A percentile compares a stretch with the other conserved stretches of the same genome.
phyloP scores from a whole-genome alignment of 1,139 yeast species.

The Pichia sp. region DNA sequence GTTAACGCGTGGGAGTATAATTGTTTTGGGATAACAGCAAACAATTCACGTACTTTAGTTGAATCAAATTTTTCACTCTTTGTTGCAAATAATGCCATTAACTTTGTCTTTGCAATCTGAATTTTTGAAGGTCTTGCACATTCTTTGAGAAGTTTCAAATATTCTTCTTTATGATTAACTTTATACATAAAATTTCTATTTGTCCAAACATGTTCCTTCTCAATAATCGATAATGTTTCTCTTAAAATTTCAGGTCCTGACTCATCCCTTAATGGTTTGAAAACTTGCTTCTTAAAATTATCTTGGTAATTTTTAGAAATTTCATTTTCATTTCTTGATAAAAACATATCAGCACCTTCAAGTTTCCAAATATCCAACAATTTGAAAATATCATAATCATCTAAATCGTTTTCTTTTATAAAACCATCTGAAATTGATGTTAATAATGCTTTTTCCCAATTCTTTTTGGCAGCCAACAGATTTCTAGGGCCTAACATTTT shows the following conservation, averaged over 20 bases:
- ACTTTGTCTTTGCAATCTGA: conserved; percentile 35
- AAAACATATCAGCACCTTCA: conserved; percentile 34
- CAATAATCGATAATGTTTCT: conserved; percentile 45
- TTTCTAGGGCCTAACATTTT: conserved; percentile 52
- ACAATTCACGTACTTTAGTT: conserved; percentile 36
- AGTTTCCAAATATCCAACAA: conserved; percentile 55
- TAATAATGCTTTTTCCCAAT: conserved; percentile 54
- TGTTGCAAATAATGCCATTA: conserved; percentile 60
- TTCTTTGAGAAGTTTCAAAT: conserved; percentile 12
- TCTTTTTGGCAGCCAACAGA: conserved; percentile 45
- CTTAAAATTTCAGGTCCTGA: conserved; percentile 35
- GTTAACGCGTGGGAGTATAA: conserved; percentile 45
- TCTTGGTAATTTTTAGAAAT: conserved; percentile 30
- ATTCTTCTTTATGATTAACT: conserved; percentile 13
- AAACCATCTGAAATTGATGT: conserved; percentile 45
- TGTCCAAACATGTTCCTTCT: conserved; percentile 43
- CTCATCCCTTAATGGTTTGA: conserved; percentile 23
- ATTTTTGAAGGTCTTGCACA: conserved; percentile 22
- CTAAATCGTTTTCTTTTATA: conserved; percentile 40
- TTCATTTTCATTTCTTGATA: conserved; percentile 17
- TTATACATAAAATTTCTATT: conserved; percentile 36
- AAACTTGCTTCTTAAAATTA: conserved; percentile 26
- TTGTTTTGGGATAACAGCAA: conserved; percentile 39
- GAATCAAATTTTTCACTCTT: conserved; percentile 43
- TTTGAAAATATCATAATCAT: conserved; percentile 41